These are phyloP conservation scores for Schizosaccharomyces japonicus DNA, from an alignment of 805 yeast species.

Conservation along the genomic window DNA sequence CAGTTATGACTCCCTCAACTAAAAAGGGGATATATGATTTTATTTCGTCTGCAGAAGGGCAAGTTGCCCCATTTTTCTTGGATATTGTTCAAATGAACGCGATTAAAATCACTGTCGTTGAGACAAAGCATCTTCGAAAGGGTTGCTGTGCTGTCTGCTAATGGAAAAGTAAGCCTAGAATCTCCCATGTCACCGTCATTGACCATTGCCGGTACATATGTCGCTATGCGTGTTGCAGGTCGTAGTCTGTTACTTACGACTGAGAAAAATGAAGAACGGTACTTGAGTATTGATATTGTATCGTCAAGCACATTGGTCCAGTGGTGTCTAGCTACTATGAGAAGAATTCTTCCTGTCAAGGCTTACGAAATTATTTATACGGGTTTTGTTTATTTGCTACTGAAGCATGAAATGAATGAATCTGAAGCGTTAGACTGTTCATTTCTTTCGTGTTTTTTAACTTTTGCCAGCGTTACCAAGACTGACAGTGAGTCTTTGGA, in stretches of 20 bases:
- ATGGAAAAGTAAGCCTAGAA: constrained; percentile 6
- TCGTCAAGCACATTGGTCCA: not conserved
- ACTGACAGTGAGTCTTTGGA: not conserved
- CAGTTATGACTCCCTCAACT: not conserved
- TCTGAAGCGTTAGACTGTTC: not conserved
- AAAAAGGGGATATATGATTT: not conserved
- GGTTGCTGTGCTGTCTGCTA: not conserved
- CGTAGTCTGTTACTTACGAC: not conserved
- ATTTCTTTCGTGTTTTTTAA: not conserved
- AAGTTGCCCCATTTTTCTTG: not conserved
- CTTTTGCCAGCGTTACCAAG: not conserved
- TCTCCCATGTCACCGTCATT: constrained; percentile 6
- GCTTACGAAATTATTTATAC: not conserved
- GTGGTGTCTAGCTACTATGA: not conserved
- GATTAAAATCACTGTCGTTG: not conserved
- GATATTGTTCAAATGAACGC: not conserved
- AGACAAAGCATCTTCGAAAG: not conserved
- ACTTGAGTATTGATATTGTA: not conserved
- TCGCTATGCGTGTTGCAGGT: not conserved
- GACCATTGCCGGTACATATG: not conserved
- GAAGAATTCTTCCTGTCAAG: not conserved
- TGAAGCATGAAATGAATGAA: not conserved
- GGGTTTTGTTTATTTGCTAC: constrained; percentile 13
- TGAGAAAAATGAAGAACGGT: not conserved
- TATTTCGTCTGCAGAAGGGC: not conserved